Evolutionary conservation across 345 rosid genomes (phyloP).

Genomic region (Eutrema japonicum): DNA sequence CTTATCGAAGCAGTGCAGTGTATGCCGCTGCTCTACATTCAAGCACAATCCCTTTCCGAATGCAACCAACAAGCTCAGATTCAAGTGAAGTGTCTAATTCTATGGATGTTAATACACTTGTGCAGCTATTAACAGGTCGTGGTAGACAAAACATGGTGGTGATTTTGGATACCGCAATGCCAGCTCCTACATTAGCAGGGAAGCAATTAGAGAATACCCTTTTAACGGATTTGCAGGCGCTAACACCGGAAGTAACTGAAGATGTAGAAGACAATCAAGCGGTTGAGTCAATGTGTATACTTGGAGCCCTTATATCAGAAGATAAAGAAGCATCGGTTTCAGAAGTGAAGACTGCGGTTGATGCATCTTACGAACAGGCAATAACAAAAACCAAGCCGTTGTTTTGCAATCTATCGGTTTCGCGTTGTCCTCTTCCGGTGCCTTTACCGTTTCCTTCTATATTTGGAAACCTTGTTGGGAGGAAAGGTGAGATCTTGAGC

Average conservation of each 20-base stretch:
- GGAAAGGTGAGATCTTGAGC: conserved; percentile 71
- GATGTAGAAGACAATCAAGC: conserved; percentile 67
- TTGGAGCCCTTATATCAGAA: conserved; percentile 71
- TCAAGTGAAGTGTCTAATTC: conserved; percentile 56
- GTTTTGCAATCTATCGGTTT: conserved; percentile 65
- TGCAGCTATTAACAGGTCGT: conserved; percentile 65
- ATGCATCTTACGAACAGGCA: conserved; percentile 51
- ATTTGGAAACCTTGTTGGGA: conserved; percentile 67
- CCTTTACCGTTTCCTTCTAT: conserved; percentile 95
- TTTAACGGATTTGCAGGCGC: conserved; percentile 54
- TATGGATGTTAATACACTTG: conserved; percentile 59
- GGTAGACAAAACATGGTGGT: conserved; percentile 71
- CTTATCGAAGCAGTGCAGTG: conserved; percentile 79
- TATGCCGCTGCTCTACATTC: conserved; percentile 90
- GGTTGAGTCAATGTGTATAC: conserved; percentile 67
- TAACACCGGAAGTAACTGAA: conserved; percentile 73
- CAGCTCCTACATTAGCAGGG: conserved; percentile 66
- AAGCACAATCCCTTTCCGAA: conserved; percentile 67
- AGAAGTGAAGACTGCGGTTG: conserved; percentile 65
- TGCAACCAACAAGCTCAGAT: conserved; percentile 61
- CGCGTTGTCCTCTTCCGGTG: conserved; percentile 81
- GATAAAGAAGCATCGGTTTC: conserved; percentile 56
- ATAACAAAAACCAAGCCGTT: neutral
- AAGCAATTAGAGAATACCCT: conserved; percentile 51
- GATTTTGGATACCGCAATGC: conserved; percentile 79